These are phyloP conservation scores for Sicyos baderoa DNA, from an alignment of 306 rosid species.

Conservation along the genomic window DNA sequence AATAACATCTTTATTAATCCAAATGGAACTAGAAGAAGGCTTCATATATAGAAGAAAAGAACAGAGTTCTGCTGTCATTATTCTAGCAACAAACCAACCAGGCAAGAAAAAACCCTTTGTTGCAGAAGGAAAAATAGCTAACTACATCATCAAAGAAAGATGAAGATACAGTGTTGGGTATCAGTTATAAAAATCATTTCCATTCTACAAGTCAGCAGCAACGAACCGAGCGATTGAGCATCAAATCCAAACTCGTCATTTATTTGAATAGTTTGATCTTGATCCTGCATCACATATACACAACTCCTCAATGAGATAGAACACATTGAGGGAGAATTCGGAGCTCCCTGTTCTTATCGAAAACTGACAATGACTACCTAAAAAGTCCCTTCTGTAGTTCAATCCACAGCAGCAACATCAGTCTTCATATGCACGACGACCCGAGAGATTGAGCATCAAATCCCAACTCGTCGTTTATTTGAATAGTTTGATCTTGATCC, in stretches of 20 bases:
- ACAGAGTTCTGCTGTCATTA: slow-evolving; percentile 15
- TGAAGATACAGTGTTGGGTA: slow-evolving; percentile 7
- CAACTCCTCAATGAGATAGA: background rate
- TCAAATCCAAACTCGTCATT: slow-evolving; percentile 57
- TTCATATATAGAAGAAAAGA: slow-evolving; percentile 31
- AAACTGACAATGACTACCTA: background rate
- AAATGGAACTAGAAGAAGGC: slow-evolving; percentile 40
- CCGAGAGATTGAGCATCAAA: slow-evolving; percentile 48
- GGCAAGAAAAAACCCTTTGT: slow-evolving; percentile 3
- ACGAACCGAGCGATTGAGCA: slow-evolving; percentile 47
- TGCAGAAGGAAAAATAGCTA: background rate
- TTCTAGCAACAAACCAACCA: slow-evolving; percentile 22
- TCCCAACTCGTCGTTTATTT: slow-evolving; percentile 52
- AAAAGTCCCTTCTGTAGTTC: background rate
- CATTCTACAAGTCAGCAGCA: background rate
- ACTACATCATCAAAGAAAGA: slow-evolving; percentile 19
- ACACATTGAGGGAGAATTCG: too few species aligned
- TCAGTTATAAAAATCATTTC: background rate
- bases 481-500: slow-evolving; percentile 42
- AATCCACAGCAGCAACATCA: background rate
- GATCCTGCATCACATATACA: slow-evolving; percentile 46
- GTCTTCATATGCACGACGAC: slow-evolving; percentile 52
- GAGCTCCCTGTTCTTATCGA: background rate
- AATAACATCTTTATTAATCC: background rate
- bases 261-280: slow-evolving; percentile 33